Conservation (phyloP, 345 rosid species). For the Rubroshorea leprosula region DNA sequence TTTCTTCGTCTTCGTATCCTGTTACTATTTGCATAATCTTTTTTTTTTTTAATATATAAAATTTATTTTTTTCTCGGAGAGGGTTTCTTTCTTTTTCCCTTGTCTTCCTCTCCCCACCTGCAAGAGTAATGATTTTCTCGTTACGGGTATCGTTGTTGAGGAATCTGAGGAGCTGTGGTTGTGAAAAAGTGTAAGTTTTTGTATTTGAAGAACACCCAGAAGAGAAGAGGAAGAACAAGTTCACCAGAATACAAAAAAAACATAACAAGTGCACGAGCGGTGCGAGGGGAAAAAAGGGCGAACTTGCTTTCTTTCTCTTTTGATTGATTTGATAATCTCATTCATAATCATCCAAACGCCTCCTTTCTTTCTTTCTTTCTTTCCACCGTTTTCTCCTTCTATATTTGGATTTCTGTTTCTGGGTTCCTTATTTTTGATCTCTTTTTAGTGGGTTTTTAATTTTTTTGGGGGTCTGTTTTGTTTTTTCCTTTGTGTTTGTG, state of each 20-base stretch:
- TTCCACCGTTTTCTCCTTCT: conserved; percentile 16
- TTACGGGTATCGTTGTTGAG: conserved; percentile 42
- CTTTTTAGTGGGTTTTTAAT: conserved; percentile 2
- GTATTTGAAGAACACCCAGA: conserved; percentile 22
- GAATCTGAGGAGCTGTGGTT: conserved; percentile 44
- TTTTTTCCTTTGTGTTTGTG: not conserved
- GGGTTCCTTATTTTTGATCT: not conserved
- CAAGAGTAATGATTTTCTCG: conserved; percentile 42
- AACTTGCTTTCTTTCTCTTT: conserved; percentile 1
- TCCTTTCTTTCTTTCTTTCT: too few relatives aligned
- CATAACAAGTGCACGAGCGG: conserved; percentile 30
- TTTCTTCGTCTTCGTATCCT: conserved; percentile 11
- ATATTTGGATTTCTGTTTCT: conserved; percentile 34
- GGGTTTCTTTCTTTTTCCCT: conserved; percentile 3
- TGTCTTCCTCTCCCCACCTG: too few relatives aligned
- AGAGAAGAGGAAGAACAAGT: too few relatives aligned
- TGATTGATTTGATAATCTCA: conserved; percentile 37
- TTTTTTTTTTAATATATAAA: too few relatives aligned
- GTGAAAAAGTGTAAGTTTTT: conserved; percentile 39
- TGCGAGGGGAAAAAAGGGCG: too few relatives aligned
- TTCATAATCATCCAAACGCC: too few relatives aligned
- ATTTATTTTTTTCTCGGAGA: too few relatives aligned
- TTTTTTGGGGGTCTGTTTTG: too few relatives aligned
- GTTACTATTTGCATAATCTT: too few relatives aligned
- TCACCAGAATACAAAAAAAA: conserved; percentile 8